phyloP scores from a whole-genome alignment of 306 rosid species.

The Quercus dentata region DNA sequence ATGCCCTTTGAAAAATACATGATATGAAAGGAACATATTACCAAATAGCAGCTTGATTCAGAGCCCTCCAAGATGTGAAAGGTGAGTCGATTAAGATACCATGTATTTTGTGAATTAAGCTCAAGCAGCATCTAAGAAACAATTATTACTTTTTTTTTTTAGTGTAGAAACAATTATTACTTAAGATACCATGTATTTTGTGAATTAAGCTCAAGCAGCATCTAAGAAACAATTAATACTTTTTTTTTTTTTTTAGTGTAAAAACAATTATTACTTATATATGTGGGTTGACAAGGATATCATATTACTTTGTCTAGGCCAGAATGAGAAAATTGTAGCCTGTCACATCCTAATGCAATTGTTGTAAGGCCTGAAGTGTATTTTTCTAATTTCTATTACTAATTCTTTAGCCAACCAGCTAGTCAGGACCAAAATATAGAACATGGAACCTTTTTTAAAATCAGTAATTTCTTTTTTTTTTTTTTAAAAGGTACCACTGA shows the following conservation, averaged over 20 bases:
- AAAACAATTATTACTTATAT: not conserved
- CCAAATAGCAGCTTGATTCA: conserved; percentile 20
- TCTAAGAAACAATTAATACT: not conserved
- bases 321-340: not conserved
- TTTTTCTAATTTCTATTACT: too few relatives aligned
- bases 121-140: not conserved
- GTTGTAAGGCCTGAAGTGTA: too few relatives aligned
- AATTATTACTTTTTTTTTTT: not conserved
- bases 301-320: not conserved
- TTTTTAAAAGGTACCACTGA: too few relatives aligned
- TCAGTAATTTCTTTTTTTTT: too few relatives aligned
- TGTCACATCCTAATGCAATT: not conserved
- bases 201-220: not conserved
- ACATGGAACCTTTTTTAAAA: too few relatives aligned
- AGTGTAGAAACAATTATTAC: too few relatives aligned
- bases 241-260: too few relatives aligned
- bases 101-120: not conserved
- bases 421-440: too few relatives aligned
- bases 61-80: not conserved
- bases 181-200: not conserved
- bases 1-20: conserved; percentile 12
- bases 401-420: too few relatives aligned
- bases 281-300: not conserved
- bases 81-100: not conserved
- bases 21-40: conserved; percentile 15